phyloP scores from a whole-genome alignment of 805 yeast species.

The Starmerella apis region DNA sequence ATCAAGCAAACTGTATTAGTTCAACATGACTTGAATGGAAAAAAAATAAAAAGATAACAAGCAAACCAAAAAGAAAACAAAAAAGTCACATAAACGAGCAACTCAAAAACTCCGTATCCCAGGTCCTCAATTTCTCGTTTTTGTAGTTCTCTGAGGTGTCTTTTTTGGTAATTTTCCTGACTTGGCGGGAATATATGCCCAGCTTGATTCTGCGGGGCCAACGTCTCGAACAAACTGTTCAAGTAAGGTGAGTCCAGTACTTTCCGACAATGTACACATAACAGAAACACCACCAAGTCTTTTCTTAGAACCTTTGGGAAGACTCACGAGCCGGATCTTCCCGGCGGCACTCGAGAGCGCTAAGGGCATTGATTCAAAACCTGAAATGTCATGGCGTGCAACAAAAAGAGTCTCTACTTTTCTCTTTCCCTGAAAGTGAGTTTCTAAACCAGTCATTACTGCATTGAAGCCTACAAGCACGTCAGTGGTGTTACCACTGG shows the following conservation, averaged over 20 bases:
- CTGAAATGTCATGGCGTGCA: constrained; percentile 20
- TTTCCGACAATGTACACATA: constrained; percentile 10
- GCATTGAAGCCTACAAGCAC: constrained; percentile 25
- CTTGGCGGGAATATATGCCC: constrained; percentile 17
- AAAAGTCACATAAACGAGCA: too few species aligned
- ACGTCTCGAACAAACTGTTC: constrained; percentile 6
- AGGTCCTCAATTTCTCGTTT: too few species aligned
- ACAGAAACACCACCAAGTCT: constrained; percentile 13
- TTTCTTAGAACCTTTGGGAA: constrained; percentile 17
- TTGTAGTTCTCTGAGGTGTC: too few species aligned
- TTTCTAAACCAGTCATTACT: constrained; percentile 23
- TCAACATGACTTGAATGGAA: too few species aligned
- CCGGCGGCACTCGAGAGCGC: constrained; percentile 23
- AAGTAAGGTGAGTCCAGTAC: background rate
- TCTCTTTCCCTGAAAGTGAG: background rate
- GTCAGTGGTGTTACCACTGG: constrained; percentile 12
- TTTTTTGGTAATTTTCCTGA: background rate
- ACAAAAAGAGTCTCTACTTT: constrained; percentile 19
- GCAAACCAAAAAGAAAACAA: too few species aligned
- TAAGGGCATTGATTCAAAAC: constrained; percentile 19
- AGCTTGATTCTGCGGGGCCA: constrained; percentile 17
- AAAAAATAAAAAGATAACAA: too few species aligned
- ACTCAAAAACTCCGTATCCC: too few species aligned
- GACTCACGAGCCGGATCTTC: constrained; percentile 16
- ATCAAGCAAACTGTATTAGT: too few species aligned